Percentiles rank a stretch among this genome's conserved stretches.
These are phyloP conservation scores for Aotearoamyces nothofagi DNA, from an alignment of 2,329 filamentous ascomycete species.

Conservation along the genomic window DNA sequence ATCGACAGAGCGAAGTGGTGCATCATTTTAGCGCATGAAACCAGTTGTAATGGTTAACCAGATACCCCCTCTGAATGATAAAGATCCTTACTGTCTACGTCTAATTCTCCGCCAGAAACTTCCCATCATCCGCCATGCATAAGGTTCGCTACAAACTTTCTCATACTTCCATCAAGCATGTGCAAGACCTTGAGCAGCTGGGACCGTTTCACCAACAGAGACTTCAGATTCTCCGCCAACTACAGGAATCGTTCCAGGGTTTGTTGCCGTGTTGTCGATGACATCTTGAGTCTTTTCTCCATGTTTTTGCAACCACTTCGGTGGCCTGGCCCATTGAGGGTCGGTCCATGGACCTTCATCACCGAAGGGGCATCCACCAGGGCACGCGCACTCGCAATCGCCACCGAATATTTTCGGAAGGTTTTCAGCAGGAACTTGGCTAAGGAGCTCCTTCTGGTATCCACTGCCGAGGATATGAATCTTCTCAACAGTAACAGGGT, in stretches of 20 bases:
- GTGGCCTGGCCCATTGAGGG: constrained; percentile 45
- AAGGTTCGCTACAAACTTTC: too few relatives aligned
- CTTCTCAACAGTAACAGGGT: constrained; percentile 92
- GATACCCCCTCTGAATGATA: too few relatives aligned
- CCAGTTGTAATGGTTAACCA: too few relatives aligned
- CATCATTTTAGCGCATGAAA: too few relatives aligned
- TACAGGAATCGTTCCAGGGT: constrained; percentile 11
- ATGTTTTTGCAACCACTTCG: constrained; percentile 44
- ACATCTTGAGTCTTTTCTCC: constrained; percentile 19
- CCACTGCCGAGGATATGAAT: constrained; percentile 74
- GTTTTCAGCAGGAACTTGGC: constrained; percentile 79
- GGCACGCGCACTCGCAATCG: constrained; percentile 66
- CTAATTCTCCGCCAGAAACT: too few relatives aligned
- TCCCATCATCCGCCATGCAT: too few relatives aligned
- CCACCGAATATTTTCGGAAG: constrained; percentile 79
- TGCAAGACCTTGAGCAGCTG: constrained; percentile 6
- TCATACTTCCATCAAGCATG: too few relatives aligned
- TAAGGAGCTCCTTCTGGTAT: constrained; percentile 74
- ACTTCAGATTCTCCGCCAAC: too few relatives aligned
- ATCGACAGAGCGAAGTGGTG: too few relatives aligned
- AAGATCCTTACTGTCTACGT: too few relatives aligned
- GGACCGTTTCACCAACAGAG: constrained; percentile 8
- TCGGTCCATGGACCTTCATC: constrained; percentile 87
- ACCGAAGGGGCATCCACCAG: constrained; percentile 70
- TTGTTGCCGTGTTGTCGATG: constrained; percentile 21